phyloP scores from a whole-genome alignment of 1,284 basidiomycete genomes.

The Tilletia setariae region DNA sequence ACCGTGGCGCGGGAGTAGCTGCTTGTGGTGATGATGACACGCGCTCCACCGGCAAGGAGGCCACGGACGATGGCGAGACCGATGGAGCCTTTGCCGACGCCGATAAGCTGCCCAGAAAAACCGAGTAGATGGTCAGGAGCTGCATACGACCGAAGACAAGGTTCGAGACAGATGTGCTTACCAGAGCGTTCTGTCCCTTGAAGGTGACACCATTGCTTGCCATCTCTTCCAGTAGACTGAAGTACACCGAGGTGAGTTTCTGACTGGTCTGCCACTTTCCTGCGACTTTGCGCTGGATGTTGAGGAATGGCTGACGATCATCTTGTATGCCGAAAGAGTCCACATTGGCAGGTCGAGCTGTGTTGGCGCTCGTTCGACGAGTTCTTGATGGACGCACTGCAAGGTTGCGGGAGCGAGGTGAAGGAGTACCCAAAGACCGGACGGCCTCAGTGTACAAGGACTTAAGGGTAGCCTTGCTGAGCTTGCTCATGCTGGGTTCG shows the following conservation, averaged over 20 bases:
- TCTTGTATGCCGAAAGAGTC: constrained; percentile 25
- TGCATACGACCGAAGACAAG: too few species aligned
- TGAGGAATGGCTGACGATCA: constrained; percentile 88
- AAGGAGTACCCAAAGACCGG: constrained; percentile 62
- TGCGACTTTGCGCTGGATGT: constrained; percentile 96
- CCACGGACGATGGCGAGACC: constrained; percentile 98
- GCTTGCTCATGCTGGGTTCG: constrained; percentile 87
- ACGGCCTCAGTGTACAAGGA: constrained; percentile 94
- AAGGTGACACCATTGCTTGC: constrained; percentile 93
- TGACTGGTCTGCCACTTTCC: constrained; percentile 92
- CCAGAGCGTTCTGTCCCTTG: too few species aligned
- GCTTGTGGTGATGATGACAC: constrained; percentile 91
- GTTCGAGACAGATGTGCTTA: too few species aligned
- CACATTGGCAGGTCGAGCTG: too few species aligned
- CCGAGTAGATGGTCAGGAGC: too few species aligned
- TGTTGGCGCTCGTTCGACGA: too few species aligned
- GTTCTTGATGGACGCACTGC: constrained; percentile 59
- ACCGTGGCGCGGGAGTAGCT: constrained; percentile 65
- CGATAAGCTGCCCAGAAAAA: too few species aligned
- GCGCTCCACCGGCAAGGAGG: constrained; percentile 88
- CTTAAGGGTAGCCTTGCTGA: constrained; percentile 95
- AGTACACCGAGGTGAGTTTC: constrained; percentile 76
- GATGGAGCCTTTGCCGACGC: too few species aligned
- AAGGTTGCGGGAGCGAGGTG: constrained; percentile 23
- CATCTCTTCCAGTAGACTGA: constrained; percentile 94